Conservation (phyloP, 306 rosid species). For the Fragaria nilgerrensis region DNA sequence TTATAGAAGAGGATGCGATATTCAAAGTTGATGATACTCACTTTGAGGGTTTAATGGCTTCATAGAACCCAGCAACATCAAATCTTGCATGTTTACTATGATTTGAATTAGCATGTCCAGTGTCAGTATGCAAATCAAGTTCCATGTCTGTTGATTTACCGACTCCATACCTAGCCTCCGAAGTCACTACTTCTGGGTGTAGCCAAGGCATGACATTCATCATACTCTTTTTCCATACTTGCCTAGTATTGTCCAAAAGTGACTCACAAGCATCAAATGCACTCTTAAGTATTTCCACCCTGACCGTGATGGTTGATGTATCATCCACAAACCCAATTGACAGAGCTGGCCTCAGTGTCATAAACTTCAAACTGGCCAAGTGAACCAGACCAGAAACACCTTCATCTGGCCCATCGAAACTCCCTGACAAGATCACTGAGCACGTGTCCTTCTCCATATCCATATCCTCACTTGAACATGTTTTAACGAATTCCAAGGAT, state of each 20-base stretch:
- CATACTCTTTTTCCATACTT: slow-evolving; percentile 89
- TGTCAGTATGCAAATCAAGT: slow-evolving; percentile 39
- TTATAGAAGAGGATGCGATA: slow-evolving; percentile 5
- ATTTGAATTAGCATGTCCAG: slow-evolving; percentile 29
- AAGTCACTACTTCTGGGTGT: slow-evolving; percentile 77
- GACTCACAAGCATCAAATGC: slow-evolving; percentile 78
- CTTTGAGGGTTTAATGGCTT: slow-evolving; percentile 94
- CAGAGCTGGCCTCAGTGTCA: slow-evolving; percentile 63
- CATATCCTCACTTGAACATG: slow-evolving; percentile 23
- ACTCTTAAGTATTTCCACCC: slow-evolving; percentile 65
- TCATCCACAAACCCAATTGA: slow-evolving; percentile 45
- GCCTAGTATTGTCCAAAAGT: slow-evolving; percentile 66
- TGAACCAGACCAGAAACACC: slow-evolving; percentile 81
- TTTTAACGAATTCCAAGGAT: slow-evolving; percentile 61
- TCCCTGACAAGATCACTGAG: slow-evolving; percentile 67
- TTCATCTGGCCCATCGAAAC: slow-evolving; percentile 86
- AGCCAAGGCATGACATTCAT: slow-evolving; percentile 83
- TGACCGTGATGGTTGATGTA: slow-evolving; percentile 53
- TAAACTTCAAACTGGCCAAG: slow-evolving; percentile 68
- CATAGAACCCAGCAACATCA: slow-evolving; percentile 77
- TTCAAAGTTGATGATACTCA: slow-evolving; percentile 44
- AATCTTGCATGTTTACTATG: slow-evolving; percentile 44
- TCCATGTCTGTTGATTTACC: slow-evolving; percentile 46
- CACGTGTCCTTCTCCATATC: slow-evolving; percentile 29
- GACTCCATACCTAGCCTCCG: slow-evolving; percentile 67